Evolutionary conservation across 306 rosid species (phyloP), one percentile per base, ranked within the genome.

Genomic region (Lathyrus tuberosus): DNA sequence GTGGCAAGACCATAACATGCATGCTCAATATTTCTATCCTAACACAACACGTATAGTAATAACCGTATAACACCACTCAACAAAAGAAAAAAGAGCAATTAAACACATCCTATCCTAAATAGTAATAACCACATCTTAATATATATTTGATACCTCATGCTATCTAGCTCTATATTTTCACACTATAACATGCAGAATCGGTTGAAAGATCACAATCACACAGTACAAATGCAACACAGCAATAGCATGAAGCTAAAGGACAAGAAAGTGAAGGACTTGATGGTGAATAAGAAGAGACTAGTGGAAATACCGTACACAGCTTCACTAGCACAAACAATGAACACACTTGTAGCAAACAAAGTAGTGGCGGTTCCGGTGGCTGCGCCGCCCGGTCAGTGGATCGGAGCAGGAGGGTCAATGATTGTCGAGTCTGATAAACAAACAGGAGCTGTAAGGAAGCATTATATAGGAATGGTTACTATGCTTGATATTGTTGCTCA

Each of bases 251-350:
- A 42, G 37, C 58, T 84, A 8, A 76, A 69, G 49, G 88, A 85
- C 44, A 87, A 70, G 80, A 87, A 76, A 35, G 91, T 88, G 69
- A 83, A 12, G 48, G 95, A 91, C 57, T 44, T 94, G 74, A 81
- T 80, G 89, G 82, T 62, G 20, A 84, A 78, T 4, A 86, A 80
- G 82, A 81, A 75, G 65, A 76, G 95, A 79, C 79, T 94, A 4
- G 92, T 94, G 82, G 96, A 94, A 80, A 89, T 94, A 47, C 95
- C 97, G 2, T 88, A 86, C 88, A 88, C 91, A 37, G 99, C 96
- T 2, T 80, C 96, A 5, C 72, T 94, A 26, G 91, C 87, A 1
- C 82, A 91, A 66, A 87, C 95, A 4, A 87, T 91, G 96, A 91
- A 81, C 69, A 40, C 86, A 0, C 83, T 91, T 28, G 97, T 91